These are phyloP conservation scores for Ogataea trehalophila DNA, from an alignment of 805 yeast species.

Conservation along the genomic window DNA sequence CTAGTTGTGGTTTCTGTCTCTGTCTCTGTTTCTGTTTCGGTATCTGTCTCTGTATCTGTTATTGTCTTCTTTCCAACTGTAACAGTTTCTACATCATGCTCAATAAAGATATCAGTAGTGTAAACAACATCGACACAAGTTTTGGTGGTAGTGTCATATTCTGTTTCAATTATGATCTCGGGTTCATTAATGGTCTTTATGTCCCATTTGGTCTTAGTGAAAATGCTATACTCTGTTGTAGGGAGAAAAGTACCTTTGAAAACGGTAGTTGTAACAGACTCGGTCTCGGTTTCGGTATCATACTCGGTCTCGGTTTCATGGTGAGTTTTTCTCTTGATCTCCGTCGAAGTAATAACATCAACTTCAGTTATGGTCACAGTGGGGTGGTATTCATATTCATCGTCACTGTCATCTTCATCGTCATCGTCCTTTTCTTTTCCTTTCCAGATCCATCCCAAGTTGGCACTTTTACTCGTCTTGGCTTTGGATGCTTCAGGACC, in stretches of 20 bases:
- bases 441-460: no score
- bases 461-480: no score
- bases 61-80: constrained; percentile 15
- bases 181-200: constrained; percentile 6
- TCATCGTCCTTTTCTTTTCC: no score
- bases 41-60: constrained; percentile 11
- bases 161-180: constrained; percentile 11
- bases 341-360: constrained; percentile 5
- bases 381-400: constrained; percentile 2
- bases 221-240: constrained; percentile 13
- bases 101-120: constrained; percentile 13
- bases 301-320: constrained; percentile 8
- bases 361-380: constrained; percentile 4
- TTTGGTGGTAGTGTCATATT: constrained; percentile 13
- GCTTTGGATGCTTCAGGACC: no score
- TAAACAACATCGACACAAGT: constrained; percentile 11
- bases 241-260: constrained; percentile 14
- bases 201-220: constrained; percentile 18
- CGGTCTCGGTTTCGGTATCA: constrained; percentile 16
- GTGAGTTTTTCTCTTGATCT: neutral
- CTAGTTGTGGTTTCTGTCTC: constrained; percentile 9
- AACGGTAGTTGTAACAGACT: constrained; percentile 15
- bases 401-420: constrained; percentile 9
- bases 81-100: constrained; percentile 7
- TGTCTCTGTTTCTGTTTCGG: constrained; percentile 10